A percentile compares a stretch with the other conserved stretches of the same genome.
Conservation (phyloP, 768 basidiomycete genomes). For the Dioszegia hungarica region DNA sequence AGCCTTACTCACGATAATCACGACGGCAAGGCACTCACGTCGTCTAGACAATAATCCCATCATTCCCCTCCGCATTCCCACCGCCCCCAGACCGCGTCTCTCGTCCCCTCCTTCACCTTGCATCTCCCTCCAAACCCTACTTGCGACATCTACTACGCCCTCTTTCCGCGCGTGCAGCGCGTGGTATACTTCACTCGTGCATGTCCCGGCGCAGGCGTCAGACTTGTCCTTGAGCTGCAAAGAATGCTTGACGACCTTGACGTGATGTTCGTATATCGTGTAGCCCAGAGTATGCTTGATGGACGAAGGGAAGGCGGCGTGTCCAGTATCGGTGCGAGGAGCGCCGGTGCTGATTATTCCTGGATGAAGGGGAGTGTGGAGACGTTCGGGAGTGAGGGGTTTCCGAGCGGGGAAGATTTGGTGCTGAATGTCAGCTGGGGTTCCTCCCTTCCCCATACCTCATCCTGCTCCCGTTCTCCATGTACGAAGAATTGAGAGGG, state of each 20-base stretch:
- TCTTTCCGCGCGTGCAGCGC: slow-evolving; percentile 17
- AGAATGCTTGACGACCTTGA: slow-evolving; percentile 32
- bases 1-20: neutral
- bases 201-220: slow-evolving; percentile 3
- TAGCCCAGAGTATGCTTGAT: neutral
- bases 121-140: slow-evolving; percentile 17
- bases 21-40: slow-evolving; percentile 1
- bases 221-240: slow-evolving; percentile 1
- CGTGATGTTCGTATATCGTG: slow-evolving; percentile 9
- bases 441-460: too few species aligned
- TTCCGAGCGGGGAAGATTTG: neutral
- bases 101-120: slow-evolving; percentile 1
- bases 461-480: too few species aligned
- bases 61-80: neutral
- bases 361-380: slow-evolving; percentile 9
- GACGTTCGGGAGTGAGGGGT: slow-evolving; percentile 5
- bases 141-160: slow-evolving; percentile 12
- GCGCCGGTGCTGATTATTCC: slow-evolving; percentile 2
- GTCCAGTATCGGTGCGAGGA: slow-evolving; percentile 21
- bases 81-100: neutral
- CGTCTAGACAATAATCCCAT: neutral
- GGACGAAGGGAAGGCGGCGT: slow-evolving; percentile 1
- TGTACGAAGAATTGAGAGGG: neutral
- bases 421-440: neutral
- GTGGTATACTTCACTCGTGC: slow-evolving; percentile 27